Conservation (phyloP, 495 filamentous ascomycete species). For the Clavariopsis aquatica region DNA sequence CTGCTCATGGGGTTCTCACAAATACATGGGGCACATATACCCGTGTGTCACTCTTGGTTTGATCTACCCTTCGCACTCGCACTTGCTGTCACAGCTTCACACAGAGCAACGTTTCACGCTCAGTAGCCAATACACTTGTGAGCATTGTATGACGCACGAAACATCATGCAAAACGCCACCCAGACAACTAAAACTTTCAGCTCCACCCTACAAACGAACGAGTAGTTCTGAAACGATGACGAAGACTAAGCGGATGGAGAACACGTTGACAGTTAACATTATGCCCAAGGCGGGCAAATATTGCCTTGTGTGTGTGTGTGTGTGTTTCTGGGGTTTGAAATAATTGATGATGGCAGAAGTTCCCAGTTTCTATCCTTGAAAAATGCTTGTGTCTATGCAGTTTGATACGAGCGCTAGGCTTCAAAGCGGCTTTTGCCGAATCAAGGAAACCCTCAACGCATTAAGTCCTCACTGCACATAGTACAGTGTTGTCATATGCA, state of each 20-base stretch:
- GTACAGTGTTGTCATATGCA: neutral
- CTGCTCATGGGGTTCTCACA: neutral
- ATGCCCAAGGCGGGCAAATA: neutral
- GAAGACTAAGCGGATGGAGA: neutral
- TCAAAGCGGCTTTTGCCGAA: neutral
- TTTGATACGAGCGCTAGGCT: too few species aligned
- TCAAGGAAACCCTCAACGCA: neutral
- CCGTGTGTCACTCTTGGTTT: neutral
- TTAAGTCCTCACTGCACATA: neutral
- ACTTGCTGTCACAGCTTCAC: neutral
- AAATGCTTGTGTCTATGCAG: too few species aligned
- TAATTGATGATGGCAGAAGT: too few species aligned
- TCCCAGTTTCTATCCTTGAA: too few species aligned
- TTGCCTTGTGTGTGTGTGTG: neutral
- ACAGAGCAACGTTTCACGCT: neutral
- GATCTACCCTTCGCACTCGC: neutral
- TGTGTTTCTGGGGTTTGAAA: neutral
- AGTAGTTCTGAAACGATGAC: neutral
- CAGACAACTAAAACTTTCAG: neutral
- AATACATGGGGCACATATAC: neutral
- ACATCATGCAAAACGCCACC: neutral
- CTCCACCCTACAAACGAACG: neutral
- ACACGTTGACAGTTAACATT: neutral
- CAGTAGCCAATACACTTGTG: neutral
- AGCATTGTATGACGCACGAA: neutral